phyloP scores from a whole-genome alignment of 2,329 filamentous ascomycete species.

The Aspergillus novofumigatus region DNA sequence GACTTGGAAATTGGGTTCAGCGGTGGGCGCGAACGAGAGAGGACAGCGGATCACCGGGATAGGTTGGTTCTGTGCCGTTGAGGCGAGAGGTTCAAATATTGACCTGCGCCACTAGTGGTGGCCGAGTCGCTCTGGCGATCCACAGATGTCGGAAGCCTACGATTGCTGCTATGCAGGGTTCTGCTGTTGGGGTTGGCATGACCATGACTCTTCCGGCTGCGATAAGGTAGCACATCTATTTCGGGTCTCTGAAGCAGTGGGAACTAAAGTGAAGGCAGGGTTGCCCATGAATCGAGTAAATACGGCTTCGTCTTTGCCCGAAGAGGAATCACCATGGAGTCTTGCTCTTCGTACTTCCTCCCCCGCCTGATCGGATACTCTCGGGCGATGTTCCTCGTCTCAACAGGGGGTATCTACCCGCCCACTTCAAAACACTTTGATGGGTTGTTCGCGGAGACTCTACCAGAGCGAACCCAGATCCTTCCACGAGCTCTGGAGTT shows the following conservation, averaged over 20 bases:
- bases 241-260: not conserved
- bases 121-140: conserved; percentile 46
- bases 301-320: conserved; percentile 72
- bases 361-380: conserved; percentile 61
- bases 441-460: conserved; percentile 62
- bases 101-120: conserved; percentile 31
- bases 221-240: conserved; percentile 35
- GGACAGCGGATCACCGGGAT: conserved; percentile 49
- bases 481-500: conserved; percentile 62
- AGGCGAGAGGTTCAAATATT: conserved; percentile 24
- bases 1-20: conserved; percentile 53
- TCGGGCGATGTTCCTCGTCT: conserved; percentile 41
- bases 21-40: conserved; percentile 34
- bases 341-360: conserved; percentile 66
- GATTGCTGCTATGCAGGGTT: conserved; percentile 53
- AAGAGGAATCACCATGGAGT: conserved; percentile 68
- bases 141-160: conserved; percentile 55
- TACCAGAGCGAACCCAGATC: conserved; percentile 56
- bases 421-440: conserved; percentile 47
- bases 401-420: conserved; percentile 60
- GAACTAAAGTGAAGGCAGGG: conserved; percentile 24
- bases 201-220: conserved; percentile 57
- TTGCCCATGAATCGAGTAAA: conserved; percentile 57
- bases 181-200: conserved; percentile 56
- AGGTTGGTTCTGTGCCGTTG: conserved; percentile 36